Conservation (phyloP, 306 rosid genomes). For the Casuarina equisetifolia region DNA sequence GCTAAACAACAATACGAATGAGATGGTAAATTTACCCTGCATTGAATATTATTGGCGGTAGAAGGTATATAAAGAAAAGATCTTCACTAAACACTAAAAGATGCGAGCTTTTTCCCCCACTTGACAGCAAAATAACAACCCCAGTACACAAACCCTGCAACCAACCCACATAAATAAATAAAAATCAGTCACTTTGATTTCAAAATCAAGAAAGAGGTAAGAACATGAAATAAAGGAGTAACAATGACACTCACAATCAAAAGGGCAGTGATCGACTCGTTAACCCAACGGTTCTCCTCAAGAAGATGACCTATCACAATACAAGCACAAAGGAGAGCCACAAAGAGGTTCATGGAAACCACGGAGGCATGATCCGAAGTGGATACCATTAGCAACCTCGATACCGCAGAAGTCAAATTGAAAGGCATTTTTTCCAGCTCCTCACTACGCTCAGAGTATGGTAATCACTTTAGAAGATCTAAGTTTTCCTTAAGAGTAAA, state of each 20-base stretch:
- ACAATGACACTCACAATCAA: conserved; percentile 60
- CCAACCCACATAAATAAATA: conserved; percentile 25
- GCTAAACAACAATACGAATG: background rate
- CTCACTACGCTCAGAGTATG: conserved; percentile 6
- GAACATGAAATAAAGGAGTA: background rate
- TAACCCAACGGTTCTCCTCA: conserved; percentile 91
- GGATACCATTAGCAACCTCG: conserved; percentile 47
- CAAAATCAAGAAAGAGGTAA: background rate
- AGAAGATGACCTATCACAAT: conserved; percentile 96
- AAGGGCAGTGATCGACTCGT: conserved; percentile 94
- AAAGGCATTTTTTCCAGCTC: conserved; percentile 50
- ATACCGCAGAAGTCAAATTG: conserved; percentile 34
- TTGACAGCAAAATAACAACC: conserved; percentile 65
- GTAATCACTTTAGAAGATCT: conserved; percentile 18
- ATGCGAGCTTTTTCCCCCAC: conserved; percentile 86
- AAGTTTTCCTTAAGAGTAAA: conserved; percentile 15
- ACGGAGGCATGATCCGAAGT: conserved; percentile 86
- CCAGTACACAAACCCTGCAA: conserved; percentile 86
- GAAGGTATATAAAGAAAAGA: conserved; percentile 88
- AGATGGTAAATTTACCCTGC: conserved; percentile 67
- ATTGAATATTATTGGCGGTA: conserved; percentile 95
- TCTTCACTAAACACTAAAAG: conserved; percentile 93
- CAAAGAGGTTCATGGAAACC: conserved; percentile 84
- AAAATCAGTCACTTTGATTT: background rate
- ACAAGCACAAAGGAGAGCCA: conserved; percentile 89